These are phyloP conservation scores for Moelleriella libera DNA, from an alignment of 2,329 filamentous ascomycete species.

Conservation along the genomic window DNA sequence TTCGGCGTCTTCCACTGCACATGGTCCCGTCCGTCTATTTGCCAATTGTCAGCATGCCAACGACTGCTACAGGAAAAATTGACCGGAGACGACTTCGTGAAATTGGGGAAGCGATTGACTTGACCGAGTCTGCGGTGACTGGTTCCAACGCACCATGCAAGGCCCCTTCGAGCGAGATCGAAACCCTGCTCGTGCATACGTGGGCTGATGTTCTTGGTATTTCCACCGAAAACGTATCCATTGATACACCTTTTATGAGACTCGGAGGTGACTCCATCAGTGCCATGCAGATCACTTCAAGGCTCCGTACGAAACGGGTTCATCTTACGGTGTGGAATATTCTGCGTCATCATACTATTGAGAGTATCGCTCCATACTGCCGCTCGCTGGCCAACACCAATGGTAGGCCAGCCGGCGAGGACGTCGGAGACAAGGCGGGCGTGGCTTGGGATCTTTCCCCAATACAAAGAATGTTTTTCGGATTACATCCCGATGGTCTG, in stretches of 20 bases:
- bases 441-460: constrained; percentile 24
- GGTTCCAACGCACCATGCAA: not conserved
- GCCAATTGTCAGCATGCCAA: not conserved
- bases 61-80: not conserved
- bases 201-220: constrained; percentile 27
- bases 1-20: not conserved
- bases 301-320: constrained; percentile 18
- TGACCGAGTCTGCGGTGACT: not conserved
- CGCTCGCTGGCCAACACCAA: constrained; percentile 7
- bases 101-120: not conserved
- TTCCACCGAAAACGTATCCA: constrained; percentile 11
- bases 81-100: not conserved
- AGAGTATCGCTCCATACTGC: constrained; percentile 12
- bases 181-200: constrained; percentile 8
- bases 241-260: constrained; percentile 20
- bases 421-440: constrained; percentile 2
- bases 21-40: not conserved
- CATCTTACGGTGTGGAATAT: constrained; percentile 18
- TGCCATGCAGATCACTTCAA: constrained; percentile 22
- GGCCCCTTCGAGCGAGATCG: not conserved
- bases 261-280: constrained; percentile 29
- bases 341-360: constrained; percentile 5
- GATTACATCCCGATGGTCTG: constrained; percentile 12
- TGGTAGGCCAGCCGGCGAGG: not conserved
- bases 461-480: constrained; percentile 28